A percentile compares a stretch with the other conserved stretches of the same genome.
These are phyloP conservation scores for Xylariaceae sp. DNA, from an alignment of 2,329 filamentous ascomycete genomes.

Conservation along the genomic window DNA sequence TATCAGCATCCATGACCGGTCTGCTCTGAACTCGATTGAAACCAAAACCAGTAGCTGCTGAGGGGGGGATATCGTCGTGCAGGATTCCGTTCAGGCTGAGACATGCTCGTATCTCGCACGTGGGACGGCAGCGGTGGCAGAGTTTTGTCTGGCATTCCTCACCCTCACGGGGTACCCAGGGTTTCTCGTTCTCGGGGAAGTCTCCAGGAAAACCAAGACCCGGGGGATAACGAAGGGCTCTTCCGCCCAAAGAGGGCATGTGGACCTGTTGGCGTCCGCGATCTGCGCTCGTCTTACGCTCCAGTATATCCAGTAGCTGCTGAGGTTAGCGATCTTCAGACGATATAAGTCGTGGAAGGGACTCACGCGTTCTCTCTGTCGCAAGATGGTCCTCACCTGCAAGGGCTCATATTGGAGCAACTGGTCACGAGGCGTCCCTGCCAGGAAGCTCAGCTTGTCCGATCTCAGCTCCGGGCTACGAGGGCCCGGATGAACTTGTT, in stretches of 20 bases:
- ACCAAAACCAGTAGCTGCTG: constrained; percentile 43
- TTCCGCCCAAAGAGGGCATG: too few relatives aligned
- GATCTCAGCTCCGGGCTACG: constrained; percentile 34
- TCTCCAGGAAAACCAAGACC: constrained; percentile 12
- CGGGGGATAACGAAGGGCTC: too few relatives aligned
- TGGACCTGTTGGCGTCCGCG: too few relatives aligned
- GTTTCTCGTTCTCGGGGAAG: constrained; percentile 15
- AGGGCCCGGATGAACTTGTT: constrained; percentile 25
- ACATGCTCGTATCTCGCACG: constrained; percentile 34
- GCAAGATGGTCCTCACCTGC: constrained; percentile 40
- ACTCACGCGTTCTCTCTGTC: constrained; percentile 43
- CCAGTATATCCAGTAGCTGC: not conserved
- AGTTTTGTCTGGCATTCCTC: constrained; percentile 43
- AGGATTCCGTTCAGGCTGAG: constrained; percentile 43
- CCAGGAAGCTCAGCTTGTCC: constrained; percentile 36
- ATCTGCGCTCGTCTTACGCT: not conserved
- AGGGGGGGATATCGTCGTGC: constrained; percentile 42
- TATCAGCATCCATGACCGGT: constrained; percentile 33
- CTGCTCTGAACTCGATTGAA: constrained; percentile 37
- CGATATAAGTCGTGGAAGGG: too few relatives aligned
- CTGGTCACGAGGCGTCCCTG: constrained; percentile 35
- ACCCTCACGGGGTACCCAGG: constrained; percentile 30
- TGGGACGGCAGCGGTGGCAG: constrained; percentile 42
- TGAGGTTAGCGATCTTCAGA: too few relatives aligned
- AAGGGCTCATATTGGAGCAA: constrained; percentile 36